Conservation (phyloP, 1,284 basidiomycete species). For the Exobasidium cylindrosporum region DNA sequence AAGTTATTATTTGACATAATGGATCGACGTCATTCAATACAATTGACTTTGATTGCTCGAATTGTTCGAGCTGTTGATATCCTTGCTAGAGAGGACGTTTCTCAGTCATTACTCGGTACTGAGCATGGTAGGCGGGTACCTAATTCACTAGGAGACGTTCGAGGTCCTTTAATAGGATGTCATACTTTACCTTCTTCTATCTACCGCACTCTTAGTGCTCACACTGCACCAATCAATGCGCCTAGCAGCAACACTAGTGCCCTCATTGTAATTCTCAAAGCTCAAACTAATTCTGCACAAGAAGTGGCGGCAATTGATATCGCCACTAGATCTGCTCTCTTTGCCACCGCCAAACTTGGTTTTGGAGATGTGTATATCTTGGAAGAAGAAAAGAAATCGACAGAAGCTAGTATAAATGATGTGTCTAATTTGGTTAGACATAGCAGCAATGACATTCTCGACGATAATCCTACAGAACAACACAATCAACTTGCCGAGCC, state of each 20-base stretch:
- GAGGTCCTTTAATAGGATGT: slow-evolving; percentile 9
- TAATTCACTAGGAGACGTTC: slow-evolving; percentile 7
- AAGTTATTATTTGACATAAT: neutral
- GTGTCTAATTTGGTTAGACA: neutral
- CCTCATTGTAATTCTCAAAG: slow-evolving; percentile 15
- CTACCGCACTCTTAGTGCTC: slow-evolving; percentile 5
- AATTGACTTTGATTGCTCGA: slow-evolving; percentile 10
- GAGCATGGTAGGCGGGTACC: neutral
- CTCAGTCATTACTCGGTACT: slow-evolving; percentile 3
- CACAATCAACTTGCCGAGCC: neutral
- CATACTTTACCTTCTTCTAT: slow-evolving; percentile 19
- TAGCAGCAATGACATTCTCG: neutral
- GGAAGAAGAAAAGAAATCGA: neutral
- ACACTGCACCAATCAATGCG: slow-evolving; percentile 19
- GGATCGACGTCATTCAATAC: neutral
- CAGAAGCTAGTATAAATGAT: neutral
- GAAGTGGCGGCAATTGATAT: slow-evolving; percentile 7
- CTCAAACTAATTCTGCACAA: neutral
- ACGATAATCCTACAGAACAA: neutral
- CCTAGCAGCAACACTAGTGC: slow-evolving; percentile 13
- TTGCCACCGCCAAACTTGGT: slow-evolving; percentile 14
- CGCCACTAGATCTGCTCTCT: slow-evolving; percentile 13
- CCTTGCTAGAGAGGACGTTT: slow-evolving; percentile 8
- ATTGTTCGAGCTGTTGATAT: slow-evolving; percentile 18
- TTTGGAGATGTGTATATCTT: slow-evolving; percentile 15